Evolutionary conservation across 371 early-diverging fungal species (phyloP).

Genomic region (Nosema muscidifuracis): DNA sequence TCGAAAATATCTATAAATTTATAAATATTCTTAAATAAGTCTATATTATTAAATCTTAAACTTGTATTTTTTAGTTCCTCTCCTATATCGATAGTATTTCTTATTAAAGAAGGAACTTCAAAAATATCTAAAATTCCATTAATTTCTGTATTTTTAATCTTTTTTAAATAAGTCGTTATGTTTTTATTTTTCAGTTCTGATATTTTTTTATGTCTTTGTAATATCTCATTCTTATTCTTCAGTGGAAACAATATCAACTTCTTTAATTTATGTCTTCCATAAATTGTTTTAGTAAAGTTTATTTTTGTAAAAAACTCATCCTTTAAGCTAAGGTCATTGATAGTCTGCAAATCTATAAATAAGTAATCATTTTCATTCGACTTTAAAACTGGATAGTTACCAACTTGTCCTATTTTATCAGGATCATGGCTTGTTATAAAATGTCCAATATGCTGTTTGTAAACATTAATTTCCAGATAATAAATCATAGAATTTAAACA

Average conservation of each 20-base stretch:
- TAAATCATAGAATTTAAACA: background rate
- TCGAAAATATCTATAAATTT: background rate
- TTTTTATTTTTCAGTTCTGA: background rate
- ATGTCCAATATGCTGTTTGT: background rate
- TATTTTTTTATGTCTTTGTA: background rate
- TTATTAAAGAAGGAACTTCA: background rate
- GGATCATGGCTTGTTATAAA: background rate
- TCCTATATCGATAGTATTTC: background rate
- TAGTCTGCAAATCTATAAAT: background rate
- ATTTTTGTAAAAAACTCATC: background rate
- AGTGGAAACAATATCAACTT: background rate
- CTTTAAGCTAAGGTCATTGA: background rate
- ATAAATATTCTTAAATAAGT: background rate
- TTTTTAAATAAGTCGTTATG: background rate
- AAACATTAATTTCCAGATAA: constrained; percentile 7
- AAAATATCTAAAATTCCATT: background rate
- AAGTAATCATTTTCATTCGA: background rate
- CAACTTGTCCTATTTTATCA: background rate
- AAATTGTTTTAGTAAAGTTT: constrained; percentile 1
- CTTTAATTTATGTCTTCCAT: background rate
- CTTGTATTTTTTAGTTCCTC: background rate
- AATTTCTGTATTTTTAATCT: background rate
- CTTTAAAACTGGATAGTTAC: background rate
- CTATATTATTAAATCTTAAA: background rate
- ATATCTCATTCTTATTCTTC: background rate